Conservation (phyloP, 768 basidiomycete species). For the Amanita pallidorosea region DNA sequence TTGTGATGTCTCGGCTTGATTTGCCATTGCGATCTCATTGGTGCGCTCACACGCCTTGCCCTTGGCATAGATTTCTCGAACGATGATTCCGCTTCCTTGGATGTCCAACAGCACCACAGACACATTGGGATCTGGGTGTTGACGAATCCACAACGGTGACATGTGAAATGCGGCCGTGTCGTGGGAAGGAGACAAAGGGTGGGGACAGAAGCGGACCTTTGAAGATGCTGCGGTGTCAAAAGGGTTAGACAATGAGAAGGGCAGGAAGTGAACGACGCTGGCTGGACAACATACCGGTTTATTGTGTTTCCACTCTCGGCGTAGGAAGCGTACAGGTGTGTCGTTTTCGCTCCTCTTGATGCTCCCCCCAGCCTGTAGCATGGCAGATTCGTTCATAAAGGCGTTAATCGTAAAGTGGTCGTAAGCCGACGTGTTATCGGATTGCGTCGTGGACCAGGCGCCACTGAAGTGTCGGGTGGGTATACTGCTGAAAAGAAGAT, state of each 20-base stretch:
- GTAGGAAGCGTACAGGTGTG: conserved; percentile 14
- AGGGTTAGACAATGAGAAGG: not conserved
- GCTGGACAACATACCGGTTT: conserved; percentile 22
- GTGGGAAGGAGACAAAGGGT: conserved; percentile 27
- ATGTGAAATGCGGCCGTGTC: conserved; percentile 33
- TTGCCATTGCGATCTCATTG: conserved; percentile 4
- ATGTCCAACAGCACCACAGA: conserved; percentile 41
- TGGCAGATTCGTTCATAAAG: not conserved
- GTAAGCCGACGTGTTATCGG: not conserved
- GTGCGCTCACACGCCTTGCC: conserved; percentile 21
- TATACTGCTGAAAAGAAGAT: not conserved
- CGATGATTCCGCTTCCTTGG: conserved; percentile 24
- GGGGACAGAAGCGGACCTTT: conserved; percentile 35
- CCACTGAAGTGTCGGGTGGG: not conserved
- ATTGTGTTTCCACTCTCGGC: conserved; percentile 30
- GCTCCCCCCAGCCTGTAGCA: not conserved
- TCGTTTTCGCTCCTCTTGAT: not conserved
- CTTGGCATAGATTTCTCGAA: conserved; percentile 29
- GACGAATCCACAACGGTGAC: conserved; percentile 33
- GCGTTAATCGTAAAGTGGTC: not conserved
- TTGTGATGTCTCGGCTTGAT: too few species aligned
- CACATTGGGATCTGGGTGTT: conserved; percentile 39
- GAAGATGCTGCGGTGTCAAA: conserved; percentile 25
- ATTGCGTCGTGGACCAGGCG: not conserved
- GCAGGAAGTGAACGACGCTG: not conserved